Conservation (phyloP, 2,329 filamentous ascomycete species). For the Bimuria novae-zelandiae region DNA sequence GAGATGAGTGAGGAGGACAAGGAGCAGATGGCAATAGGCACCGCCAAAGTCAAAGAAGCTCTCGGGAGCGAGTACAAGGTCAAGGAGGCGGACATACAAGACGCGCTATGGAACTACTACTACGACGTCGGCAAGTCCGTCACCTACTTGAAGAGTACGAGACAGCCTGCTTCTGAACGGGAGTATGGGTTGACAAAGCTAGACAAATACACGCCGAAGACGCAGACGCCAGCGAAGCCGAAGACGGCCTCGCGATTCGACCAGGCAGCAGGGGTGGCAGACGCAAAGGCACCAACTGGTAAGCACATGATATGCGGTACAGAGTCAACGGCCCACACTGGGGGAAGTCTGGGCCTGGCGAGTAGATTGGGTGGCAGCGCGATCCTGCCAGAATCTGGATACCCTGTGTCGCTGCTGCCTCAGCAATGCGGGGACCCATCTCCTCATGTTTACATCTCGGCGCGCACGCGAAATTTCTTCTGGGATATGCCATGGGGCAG, state of each 20-base stretch:
- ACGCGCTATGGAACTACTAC: slow-evolving; percentile 93
- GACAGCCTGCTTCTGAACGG: background rate
- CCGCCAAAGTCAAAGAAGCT: slow-evolving; percentile 66
- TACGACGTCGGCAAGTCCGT: slow-evolving; percentile 89
- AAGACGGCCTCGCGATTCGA: slow-evolving; percentile 53
- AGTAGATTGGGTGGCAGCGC: background rate
- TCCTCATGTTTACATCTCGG: slow-evolving; percentile 1
- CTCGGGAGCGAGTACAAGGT: slow-evolving; percentile 68
- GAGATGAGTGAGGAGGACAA: slow-evolving; percentile 37
- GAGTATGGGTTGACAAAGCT: slow-evolving; percentile 4
- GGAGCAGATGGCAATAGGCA: slow-evolving; percentile 67
- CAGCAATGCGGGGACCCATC: background rate
- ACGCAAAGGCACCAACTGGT: slow-evolving; percentile 51
- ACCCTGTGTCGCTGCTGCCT: background rate
- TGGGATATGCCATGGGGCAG: slow-evolving; percentile 80
- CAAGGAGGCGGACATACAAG: slow-evolving; percentile 77
- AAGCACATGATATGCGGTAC: slow-evolving; percentile 42
- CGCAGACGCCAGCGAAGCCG: slow-evolving; percentile 36
- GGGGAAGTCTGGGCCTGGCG: background rate
- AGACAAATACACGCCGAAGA: slow-evolving; percentile 37
- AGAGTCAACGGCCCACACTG: slow-evolving; percentile 14
- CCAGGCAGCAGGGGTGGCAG: slow-evolving; percentile 48
- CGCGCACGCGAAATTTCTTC: slow-evolving; percentile 63
- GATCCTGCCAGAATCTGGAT: background rate
- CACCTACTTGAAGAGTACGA: slow-evolving; percentile 72